Percentiles rank a stretch among this genome's conserved stretches.
Evolutionary conservation across 1,284 basidiomycete genomes (phyloP).

Genomic region (Moesziomyces globuligerus): DNA sequence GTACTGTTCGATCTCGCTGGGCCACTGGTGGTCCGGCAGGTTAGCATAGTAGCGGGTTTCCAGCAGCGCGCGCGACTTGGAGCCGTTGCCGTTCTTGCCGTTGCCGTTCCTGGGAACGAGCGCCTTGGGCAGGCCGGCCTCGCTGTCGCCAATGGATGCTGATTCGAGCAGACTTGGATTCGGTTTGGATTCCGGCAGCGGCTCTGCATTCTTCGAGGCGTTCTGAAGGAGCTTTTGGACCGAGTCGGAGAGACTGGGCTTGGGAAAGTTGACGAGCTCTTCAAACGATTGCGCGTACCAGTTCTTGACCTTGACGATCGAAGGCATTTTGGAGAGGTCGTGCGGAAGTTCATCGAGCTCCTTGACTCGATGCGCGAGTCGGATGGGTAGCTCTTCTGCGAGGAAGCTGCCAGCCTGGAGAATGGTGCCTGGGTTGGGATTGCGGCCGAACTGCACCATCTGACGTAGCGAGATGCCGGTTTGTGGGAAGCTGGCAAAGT

Average conservation of each 20-base stretch:
- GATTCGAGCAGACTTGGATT: conserved; percentile 61
- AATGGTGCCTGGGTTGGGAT: conserved; percentile 64
- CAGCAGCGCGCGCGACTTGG: conserved; percentile 41
- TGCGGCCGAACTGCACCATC: conserved; percentile 67
- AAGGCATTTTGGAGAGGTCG: conserved; percentile 88
- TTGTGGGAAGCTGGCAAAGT: conserved; percentile 66
- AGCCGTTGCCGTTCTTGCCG: conserved; percentile 41
- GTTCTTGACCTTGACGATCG: conserved; percentile 93
- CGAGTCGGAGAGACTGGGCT: conserved; percentile 58
- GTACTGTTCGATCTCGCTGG: conserved; percentile 92
- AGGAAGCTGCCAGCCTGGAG: conserved; percentile 64
- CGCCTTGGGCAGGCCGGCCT: conserved; percentile 26
- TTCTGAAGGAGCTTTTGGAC: conserved; percentile 57
- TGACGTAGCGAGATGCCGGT: conserved; percentile 66
- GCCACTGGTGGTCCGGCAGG: conserved; percentile 78
- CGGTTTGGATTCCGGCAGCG: conserved; percentile 56
- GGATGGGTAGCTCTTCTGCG: conserved; percentile 86
- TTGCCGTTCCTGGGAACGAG: conserved; percentile 28
- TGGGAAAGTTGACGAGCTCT: conserved; percentile 65
- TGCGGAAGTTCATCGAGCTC: conserved; percentile 95
- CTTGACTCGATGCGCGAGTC: conserved; percentile 93
- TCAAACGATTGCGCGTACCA: conserved; percentile 99
- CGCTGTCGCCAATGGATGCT: conserved; percentile 46
- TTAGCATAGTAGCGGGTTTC: conserved; percentile 79
- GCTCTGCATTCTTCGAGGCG: conserved; percentile 45